These are phyloP conservation scores for Bolboschoenus planiculmis DNA, from an alignment of 176 grass and related monocot species.

Conservation along the genomic window DNA sequence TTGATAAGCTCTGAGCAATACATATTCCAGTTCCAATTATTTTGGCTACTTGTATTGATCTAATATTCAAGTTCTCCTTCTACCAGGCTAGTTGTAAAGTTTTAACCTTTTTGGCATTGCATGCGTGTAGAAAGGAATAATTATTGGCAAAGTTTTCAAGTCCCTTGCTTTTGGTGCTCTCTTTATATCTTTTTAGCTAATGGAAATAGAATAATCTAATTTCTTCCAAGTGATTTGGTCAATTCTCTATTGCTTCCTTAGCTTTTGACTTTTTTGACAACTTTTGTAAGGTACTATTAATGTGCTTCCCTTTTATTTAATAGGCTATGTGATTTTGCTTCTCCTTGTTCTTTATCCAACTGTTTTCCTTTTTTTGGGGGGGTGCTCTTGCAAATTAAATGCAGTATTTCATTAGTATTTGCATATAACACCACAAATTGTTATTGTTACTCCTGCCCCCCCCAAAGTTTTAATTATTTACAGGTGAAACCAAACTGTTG, in stretches of 20 bases:
- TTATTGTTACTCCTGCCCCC: neutral
- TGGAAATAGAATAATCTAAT: neutral
- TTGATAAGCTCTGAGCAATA: neutral
- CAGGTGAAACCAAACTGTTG: neutral
- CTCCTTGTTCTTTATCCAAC: neutral
- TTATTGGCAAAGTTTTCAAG: neutral
- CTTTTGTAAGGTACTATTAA: neutral
- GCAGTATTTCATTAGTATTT: neutral
- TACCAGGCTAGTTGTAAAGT: neutral
- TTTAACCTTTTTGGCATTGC: slow-evolving; percentile 20
- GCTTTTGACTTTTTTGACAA: slow-evolving; percentile 7
- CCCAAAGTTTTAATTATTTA: neutral
- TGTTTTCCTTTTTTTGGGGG: neutral
- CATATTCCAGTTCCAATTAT: neutral
- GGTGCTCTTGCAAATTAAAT: neutral
- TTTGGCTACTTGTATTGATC: neutral
- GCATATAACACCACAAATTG: neutral
- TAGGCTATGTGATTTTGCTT: neutral
- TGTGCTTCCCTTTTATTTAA: slow-evolving; percentile 1
- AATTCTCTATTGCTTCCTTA: neutral
- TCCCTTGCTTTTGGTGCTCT: neutral
- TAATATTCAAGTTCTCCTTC: neutral
- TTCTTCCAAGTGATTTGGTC: neutral
- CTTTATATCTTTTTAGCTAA: neutral
- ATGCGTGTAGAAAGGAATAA: slow-evolving; percentile 5